These are phyloP conservation scores for Fusarium pseudograminearum DNA, from an alignment of 2,329 filamentous ascomycete species.

Conservation along the genomic window DNA sequence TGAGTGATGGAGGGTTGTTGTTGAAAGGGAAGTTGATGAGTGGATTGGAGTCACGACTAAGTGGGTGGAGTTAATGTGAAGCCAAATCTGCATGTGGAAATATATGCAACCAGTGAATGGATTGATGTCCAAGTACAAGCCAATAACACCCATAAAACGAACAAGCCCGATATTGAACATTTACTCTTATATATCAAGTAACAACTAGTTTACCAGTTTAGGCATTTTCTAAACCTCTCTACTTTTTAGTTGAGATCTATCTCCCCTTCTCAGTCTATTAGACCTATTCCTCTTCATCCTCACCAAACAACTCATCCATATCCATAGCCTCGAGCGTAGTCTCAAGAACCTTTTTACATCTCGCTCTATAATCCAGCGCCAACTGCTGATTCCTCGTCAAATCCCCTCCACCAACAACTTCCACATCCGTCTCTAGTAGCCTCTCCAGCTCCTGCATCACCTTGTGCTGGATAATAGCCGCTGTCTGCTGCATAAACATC, in stretches of 20 bases:
- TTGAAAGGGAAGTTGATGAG: neutral
- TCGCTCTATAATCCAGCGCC: constrained; percentile 61
- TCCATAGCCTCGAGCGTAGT: constrained; percentile 58
- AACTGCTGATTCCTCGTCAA: constrained; percentile 61
- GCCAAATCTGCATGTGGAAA: constrained; percentile 23
- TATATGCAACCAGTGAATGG: constrained; percentile 10
- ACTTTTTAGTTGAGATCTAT: neutral
- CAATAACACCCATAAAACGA: neutral
- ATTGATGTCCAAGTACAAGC: neutral
- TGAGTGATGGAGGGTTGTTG: neutral
- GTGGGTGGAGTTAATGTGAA: neutral
- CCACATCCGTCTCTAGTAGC: constrained; percentile 61
- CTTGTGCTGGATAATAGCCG: constrained; percentile 59
- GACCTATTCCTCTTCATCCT: constrained; percentile 34
- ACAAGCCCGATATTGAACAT: neutral
- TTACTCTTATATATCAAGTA: accelerated
- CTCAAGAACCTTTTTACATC: constrained; percentile 62
- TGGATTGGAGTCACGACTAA: neutral
- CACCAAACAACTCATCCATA: constrained; percentile 48
- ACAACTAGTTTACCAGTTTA: neutral
- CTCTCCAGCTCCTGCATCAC: constrained; percentile 58
- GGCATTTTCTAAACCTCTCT: neutral
- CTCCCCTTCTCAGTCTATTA: constrained; percentile 51
- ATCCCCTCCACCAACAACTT: constrained; percentile 56
- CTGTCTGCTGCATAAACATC: constrained; percentile 51